Evolutionary conservation across 148 eudicot genomes (phyloP).

Genomic region (Polygonum aviculare): DNA sequence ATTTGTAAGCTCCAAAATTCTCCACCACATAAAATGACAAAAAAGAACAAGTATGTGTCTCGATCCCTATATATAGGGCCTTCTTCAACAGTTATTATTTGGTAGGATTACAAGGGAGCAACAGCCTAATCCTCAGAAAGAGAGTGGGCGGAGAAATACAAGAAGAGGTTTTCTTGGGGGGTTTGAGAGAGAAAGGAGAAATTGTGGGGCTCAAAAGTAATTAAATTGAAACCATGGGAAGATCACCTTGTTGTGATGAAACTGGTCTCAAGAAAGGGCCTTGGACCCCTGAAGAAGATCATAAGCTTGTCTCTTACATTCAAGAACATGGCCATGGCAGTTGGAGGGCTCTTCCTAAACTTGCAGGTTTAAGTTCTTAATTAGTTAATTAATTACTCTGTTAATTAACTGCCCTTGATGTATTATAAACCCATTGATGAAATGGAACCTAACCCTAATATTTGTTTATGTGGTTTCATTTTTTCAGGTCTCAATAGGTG

Average conservation of each 20-base stretch:
- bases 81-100: background rate
- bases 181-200: background rate
- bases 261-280: conserved; percentile 16
- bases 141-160: background rate
- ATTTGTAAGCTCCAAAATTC: background rate
- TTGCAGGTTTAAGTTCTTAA: background rate
- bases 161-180: background rate
- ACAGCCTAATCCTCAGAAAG: background rate
- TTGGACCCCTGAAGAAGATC: conserved; percentile 17
- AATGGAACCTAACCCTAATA: background rate
- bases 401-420: background rate
- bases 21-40: background rate
- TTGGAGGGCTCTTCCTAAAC: conserved; percentile 17
- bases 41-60: background rate
- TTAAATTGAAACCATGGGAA: background rate
- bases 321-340: conserved; percentile 17
- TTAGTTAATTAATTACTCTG: background rate
- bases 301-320: conserved; percentile 14
- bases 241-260: conserved; percentile 17
- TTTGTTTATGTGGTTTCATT: background rate
- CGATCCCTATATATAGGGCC: background rate
- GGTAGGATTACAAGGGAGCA: conserved; percentile 6
- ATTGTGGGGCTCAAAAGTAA: background rate
- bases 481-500: conserved; percentile 15
- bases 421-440: background rate